Evolutionary conservation across 768 basidiomycete species (phyloP), one percentile per base, ranked within the genome.

Genomic region (Exidia glandulosa): DNA sequence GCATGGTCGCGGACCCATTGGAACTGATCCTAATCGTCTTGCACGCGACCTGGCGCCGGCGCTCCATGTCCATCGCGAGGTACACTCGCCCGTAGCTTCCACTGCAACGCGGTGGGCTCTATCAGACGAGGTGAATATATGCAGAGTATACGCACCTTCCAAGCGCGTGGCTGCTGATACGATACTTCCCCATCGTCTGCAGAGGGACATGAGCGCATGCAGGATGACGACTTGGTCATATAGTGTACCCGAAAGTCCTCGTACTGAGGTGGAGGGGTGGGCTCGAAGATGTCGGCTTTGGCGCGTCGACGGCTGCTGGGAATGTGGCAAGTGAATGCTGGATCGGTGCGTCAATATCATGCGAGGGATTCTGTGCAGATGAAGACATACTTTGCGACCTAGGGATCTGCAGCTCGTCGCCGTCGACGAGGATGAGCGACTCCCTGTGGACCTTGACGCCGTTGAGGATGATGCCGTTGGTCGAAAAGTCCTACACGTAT

Each of bases 51-150:
- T 92, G 90, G 48, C 82, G 78, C 63, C 82, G 79, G 52, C 76
- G 80, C 9, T 71, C 68, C 10, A 77, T 80, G 66, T 89, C 87
- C 60, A 88, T 75, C 19, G 88, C 88, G 27, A 92, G 78, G 66
- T 90, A 85, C 1, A 92, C 90, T 1, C 84, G 86, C 0, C 89
- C 90, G 70, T 90, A 92, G 45, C 86, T 86, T 3, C 90, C 90
- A 27, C 81, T 66, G 32, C 14, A 7, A 81, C 76, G 19, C 72
- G 66, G 57, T 88, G 83, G 23, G 78, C n/a, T 48, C 25, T 45
- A 4, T 19, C 7, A 63, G 34, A n/a, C 1, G 23, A 2, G 52
- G 13, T 33, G 16, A 14, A 32, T 52, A 14, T 9, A 60, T 13
- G 3, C 19, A 7, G 13, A 19, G 36, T 12, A 52, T 9, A 50